Evolutionary conservation across 257 asterid genomes (phyloP), one percentile per base, ranked within the genome.

Genomic region (Oldenlandia corymbosa): DNA sequence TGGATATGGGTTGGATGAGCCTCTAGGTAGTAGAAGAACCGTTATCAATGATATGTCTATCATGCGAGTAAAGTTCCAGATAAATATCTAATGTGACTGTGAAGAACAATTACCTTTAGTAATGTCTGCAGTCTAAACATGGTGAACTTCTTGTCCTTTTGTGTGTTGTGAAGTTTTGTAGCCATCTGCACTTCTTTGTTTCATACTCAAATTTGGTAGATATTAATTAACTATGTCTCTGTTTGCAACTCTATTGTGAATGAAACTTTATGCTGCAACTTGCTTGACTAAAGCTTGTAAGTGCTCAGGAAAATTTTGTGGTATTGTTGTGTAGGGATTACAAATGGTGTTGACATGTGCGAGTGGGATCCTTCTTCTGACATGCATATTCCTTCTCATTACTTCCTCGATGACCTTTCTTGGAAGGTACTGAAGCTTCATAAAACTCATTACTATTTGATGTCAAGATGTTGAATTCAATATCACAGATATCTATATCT

Each of bases 281-380:
- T 36, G 46, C 60, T 24, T 13, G 45, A 27, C 28, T 26, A 20
- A 21, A 60, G 21, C 17, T 18, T 12, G 51, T 49, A 36, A 9
- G n/a, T 5, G 20, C 53, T 59, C 8, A 28, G 21, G 28, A 39
- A 45, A 34, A 59, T 37, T 48, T 26, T 28, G 47, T 48, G 46
- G 31, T 50, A n/a, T 24, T 51, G 32, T n/a, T 64, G 39, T 72
- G 80, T 84, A 92, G 99, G 99, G 69, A 93, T 93, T 54, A 85
- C 96, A 24, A 93, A 93, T 67, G 99, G 99, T 37, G 78, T 93
- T 43, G 99, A 93, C 73, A 50, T 34, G 34, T 71, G 73, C 60
- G 99, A 93, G 52, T 93, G 99, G 99, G 74, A 80, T 75, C 97
- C 99, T 23, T 81, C 87, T 49, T 72, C 79, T 1, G 99, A 93